Evolutionary conservation across 495 filamentous ascomycete species (phyloP).

Genomic region (Neurospora cerealis): DNA sequence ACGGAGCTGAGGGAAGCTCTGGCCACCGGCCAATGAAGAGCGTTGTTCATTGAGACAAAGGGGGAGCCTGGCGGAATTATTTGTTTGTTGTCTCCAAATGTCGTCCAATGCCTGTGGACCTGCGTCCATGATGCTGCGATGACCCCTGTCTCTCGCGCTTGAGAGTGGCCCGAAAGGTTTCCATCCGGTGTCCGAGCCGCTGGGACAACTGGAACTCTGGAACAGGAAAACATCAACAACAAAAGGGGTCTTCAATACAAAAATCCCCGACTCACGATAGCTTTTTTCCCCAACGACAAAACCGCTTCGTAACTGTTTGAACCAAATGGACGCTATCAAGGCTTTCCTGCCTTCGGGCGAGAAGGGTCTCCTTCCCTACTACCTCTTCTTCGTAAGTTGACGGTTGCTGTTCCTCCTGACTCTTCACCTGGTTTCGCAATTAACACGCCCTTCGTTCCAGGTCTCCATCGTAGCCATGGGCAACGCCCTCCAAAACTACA

Average conservation of each 20-base stretch:
- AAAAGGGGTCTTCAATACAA: background rate
- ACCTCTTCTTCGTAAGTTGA: constrained; percentile 36
- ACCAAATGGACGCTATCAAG: constrained; percentile 28
- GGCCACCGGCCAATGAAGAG: background rate
- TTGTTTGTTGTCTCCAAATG: background rate
- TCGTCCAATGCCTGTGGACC: background rate
- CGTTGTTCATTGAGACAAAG: background rate
- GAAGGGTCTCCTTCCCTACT: constrained; percentile 38
- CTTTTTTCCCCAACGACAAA: background rate
- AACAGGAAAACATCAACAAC: background rate
- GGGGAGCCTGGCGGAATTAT: background rate
- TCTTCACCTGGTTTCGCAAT: background rate
- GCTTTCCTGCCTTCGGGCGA: constrained; percentile 28
- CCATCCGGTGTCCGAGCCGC: background rate
- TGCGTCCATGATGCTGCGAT: background rate
- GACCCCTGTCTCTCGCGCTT: background rate
- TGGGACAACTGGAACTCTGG: background rate
- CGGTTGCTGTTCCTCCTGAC: background rate
- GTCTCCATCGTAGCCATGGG: constrained; percentile 65
- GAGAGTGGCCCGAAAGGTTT: background rate
- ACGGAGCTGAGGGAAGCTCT: background rate
- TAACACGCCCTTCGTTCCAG: constrained; percentile 28
- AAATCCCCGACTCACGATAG: background rate
- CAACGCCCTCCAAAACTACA: constrained; percentile 76
- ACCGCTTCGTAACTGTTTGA: background rate